phyloP scores from a whole-genome alignment of 805 yeast genomes.

The Saccharomycopsis sp. region DNA sequence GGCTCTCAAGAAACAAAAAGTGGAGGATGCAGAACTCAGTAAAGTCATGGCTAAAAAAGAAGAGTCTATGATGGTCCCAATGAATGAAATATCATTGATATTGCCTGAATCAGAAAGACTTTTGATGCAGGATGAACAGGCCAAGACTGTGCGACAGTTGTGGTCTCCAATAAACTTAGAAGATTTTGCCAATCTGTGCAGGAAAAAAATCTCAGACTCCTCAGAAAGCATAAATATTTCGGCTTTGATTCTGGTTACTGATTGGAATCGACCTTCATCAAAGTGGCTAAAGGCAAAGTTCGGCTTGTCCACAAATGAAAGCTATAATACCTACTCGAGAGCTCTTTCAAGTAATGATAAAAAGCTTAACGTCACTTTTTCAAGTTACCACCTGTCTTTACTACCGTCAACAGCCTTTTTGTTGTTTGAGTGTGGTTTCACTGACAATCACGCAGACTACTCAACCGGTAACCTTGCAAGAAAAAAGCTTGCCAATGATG shows the following conservation, averaged over 20 bases:
- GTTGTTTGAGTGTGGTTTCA: constrained; percentile 45
- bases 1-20: too few relatives aligned
- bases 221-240: neutral
- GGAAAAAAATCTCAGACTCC: neutral
- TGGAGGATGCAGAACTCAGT: too few relatives aligned
- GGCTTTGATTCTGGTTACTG: constrained; percentile 23
- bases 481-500: constrained; percentile 33
- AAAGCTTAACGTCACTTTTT: too few relatives aligned
- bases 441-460: constrained; percentile 21
- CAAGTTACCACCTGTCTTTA: too few relatives aligned
- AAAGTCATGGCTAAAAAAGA: too few relatives aligned
- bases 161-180: constrained; percentile 42
- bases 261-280: constrained; percentile 39
- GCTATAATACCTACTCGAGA: constrained; percentile 26
- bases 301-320: constrained; percentile 29
- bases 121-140: constrained; percentile 28
- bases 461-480: constrained; percentile 16
- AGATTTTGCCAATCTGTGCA: neutral
- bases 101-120: constrained; percentile 27
- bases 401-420: constrained; percentile 39
- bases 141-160: constrained; percentile 25
- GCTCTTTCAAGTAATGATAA: constrained; percentile 25
- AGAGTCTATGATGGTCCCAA: too few relatives aligned
- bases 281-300: constrained; percentile 44
- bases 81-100: constrained; percentile 21